Percentiles rank a stretch among this genome's conserved stretches.
phyloP scores from a whole-genome alignment of 2,329 filamentous ascomycete genomes.

The Verticillium klebahnii region DNA sequence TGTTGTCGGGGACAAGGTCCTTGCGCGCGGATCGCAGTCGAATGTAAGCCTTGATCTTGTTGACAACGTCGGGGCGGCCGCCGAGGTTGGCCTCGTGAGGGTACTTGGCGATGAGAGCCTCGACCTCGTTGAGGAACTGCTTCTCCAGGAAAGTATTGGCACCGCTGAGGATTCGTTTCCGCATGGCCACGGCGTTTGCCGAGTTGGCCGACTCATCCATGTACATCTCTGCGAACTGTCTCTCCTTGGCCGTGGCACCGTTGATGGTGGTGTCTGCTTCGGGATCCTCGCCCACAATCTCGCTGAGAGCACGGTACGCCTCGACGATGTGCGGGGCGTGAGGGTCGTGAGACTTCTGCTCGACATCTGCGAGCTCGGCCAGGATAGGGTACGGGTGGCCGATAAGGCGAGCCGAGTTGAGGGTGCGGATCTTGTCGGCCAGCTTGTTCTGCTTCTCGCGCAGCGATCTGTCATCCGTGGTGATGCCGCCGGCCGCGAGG shows the following conservation, averaged over 20 bases:
- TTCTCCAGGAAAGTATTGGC: slow-evolving; percentile 77
- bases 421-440: slow-evolving; percentile 69
- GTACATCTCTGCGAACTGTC: slow-evolving; percentile 73
- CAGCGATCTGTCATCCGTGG: slow-evolving; percentile 69
- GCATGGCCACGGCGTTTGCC: slow-evolving; percentile 58
- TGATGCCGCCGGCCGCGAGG: slow-evolving; percentile 38
- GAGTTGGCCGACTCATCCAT: slow-evolving; percentile 69
- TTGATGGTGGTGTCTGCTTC: slow-evolving; percentile 54
- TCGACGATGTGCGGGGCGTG: slow-evolving; percentile 72
- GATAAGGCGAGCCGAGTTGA: slow-evolving; percentile 70
- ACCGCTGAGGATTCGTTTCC: slow-evolving; percentile 75
- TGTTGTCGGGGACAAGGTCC: slow-evolving; percentile 77
- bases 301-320: slow-evolving; percentile 75
- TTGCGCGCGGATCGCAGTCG: slow-evolving; percentile 74
- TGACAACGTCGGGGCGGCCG: slow-evolving; percentile 80
- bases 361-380: slow-evolving; percentile 69
- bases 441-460: slow-evolving; percentile 83
- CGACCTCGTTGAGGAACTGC: slow-evolving; percentile 73
- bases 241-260: slow-evolving; percentile 64
- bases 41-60: slow-evolving; percentile 90
- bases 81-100: slow-evolving; percentile 86
- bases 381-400: slow-evolving; percentile 68
- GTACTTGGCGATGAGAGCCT: slow-evolving; percentile 73
- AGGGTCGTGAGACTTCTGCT: slow-evolving; percentile 64
- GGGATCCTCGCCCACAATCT: slow-evolving; percentile 70